Conservation (phyloP, 2,329 filamentous ascomycete genomes). For the Sordariomycetes sp. region DNA sequence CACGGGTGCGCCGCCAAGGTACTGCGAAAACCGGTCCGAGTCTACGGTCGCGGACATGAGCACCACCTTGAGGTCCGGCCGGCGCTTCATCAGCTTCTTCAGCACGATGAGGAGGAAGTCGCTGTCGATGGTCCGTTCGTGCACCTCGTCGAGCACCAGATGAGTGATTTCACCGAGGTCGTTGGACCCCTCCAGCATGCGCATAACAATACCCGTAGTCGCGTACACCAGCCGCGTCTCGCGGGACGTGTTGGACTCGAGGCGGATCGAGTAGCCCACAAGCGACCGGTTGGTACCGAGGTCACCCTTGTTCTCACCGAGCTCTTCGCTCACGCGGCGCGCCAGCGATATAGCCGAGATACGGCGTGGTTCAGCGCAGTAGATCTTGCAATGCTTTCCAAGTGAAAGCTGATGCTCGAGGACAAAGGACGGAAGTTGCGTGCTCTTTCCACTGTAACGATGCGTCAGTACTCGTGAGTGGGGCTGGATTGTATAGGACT, state of each 20-base stretch:
- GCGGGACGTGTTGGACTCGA: slow-evolving; percentile 75
- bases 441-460: slow-evolving; percentile 69
- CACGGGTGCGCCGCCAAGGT: slow-evolving; percentile 74
- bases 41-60: slow-evolving; percentile 98
- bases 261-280: slow-evolving; percentile 84
- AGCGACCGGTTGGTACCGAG: slow-evolving; percentile 73
- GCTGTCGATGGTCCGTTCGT: slow-evolving; percentile 91
- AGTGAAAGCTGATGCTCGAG: slow-evolving; percentile 76
- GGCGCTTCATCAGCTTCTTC: slow-evolving; percentile 61
- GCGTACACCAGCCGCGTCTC: slow-evolving; percentile 84
- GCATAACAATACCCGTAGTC: slow-evolving; percentile 85
- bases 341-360: slow-evolving; percentile 95
- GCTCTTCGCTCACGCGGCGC: slow-evolving; percentile 82
- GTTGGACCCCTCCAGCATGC: slow-evolving; percentile 85
- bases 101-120: slow-evolving; percentile 92
- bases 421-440: slow-evolving; percentile 89
- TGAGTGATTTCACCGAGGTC: slow-evolving; percentile 85
- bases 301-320: slow-evolving; percentile 74
- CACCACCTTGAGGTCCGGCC: slow-evolving; percentile 79
- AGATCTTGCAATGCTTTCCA: slow-evolving; percentile 78
- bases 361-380: slow-evolving; percentile 86
- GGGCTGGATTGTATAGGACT: slow-evolving; percentile 5
- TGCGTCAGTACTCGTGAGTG: not conserved
- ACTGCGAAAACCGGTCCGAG: slow-evolving; percentile 79
- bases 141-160: slow-evolving; percentile 91